Evolutionary conservation across 2,329 filamentous ascomycete genomes (phyloP).

Genomic region (Drechslerella coelobrocha): DNA sequence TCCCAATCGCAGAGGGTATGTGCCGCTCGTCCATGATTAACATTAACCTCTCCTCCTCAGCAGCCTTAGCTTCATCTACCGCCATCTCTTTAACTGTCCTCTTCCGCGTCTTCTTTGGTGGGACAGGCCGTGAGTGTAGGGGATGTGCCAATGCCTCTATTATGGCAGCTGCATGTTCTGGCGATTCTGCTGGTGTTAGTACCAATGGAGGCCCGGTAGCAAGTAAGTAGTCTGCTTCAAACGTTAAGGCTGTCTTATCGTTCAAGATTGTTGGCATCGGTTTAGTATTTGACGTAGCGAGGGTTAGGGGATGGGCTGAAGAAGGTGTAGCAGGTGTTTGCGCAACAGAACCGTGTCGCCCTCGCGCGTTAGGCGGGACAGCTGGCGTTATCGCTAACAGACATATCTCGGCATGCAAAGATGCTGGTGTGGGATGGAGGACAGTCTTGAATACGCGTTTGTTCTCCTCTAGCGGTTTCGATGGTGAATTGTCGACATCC

Average conservation of each 20-base stretch:
- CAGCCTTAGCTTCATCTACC: constrained; percentile 89
- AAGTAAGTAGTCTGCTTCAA: constrained; percentile 77
- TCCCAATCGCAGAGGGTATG: constrained; percentile 63
- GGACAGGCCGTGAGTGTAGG: constrained; percentile 76
- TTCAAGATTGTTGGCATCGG: constrained; percentile 79
- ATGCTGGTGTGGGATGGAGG: constrained; percentile 80
- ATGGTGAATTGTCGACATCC: constrained; percentile 25
- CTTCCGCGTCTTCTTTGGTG: constrained; percentile 87
- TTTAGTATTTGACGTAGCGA: constrained; percentile 68
- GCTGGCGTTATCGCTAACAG: constrained; percentile 76
- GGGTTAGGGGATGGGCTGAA: constrained; percentile 58
- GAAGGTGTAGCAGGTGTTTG: constrained; percentile 60
- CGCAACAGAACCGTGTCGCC: constrained; percentile 67
- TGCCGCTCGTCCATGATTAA: constrained; percentile 86
- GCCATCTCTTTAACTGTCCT: constrained; percentile 93
- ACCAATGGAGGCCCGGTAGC: constrained; percentile 76
- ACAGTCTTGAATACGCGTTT: constrained; percentile 78
- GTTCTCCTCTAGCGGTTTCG: constrained; percentile 65
- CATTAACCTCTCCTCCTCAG: constrained; percentile 90
- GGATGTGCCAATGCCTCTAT: constrained; percentile 77
- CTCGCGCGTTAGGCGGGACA: constrained; percentile 60
- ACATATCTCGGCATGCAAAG: constrained; percentile 75
- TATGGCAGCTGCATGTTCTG: constrained; percentile 73
- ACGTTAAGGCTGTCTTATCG: constrained; percentile 72
- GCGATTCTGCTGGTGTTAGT: constrained; percentile 75